A percentile compares a stretch with the other conserved stretches of the same genome.
Evolutionary conservation across 116 monocot species (phyloP).

Genomic region (Phalaenopsis hybrid): DNA sequence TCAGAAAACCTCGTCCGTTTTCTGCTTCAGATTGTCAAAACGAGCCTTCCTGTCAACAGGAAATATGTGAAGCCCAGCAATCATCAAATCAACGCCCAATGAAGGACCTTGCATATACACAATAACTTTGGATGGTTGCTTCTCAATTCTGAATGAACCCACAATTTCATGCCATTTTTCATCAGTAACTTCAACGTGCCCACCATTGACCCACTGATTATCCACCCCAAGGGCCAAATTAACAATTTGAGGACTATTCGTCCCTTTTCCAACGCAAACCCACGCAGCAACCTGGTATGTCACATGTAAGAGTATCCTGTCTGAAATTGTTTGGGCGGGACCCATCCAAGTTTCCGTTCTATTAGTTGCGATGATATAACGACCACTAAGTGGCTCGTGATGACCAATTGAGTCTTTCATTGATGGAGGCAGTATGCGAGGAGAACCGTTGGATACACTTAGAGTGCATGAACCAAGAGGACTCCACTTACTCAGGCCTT

Average conservation of each 20-base stretch:
- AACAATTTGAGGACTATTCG: constrained; percentile 40
- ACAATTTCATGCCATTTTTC: constrained; percentile 59
- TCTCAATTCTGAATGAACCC: constrained; percentile 80
- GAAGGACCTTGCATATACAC: constrained; percentile 74
- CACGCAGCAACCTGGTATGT: constrained; percentile 80
- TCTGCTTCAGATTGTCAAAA: constrained; percentile 47
- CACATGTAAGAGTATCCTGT: constrained; percentile 46
- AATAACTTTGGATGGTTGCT: constrained; percentile 43
- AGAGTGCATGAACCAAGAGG: constrained; percentile 71
- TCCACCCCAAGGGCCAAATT: constrained; percentile 69
- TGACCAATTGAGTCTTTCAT: constrained; percentile 28
- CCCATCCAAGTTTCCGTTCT: constrained; percentile 82
- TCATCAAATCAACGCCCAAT: constrained; percentile 61
- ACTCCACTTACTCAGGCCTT: constrained; percentile 56
- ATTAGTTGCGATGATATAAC: constrained; percentile 33
- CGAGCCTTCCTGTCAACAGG: constrained; percentile 63
- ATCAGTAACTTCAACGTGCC: constrained; percentile 42
- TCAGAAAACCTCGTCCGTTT: constrained; percentile 66
- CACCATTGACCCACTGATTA: constrained; percentile 65
- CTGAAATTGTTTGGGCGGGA: constrained; percentile 62
- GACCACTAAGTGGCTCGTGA: constrained; percentile 29
- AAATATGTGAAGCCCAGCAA: constrained; percentile 63
- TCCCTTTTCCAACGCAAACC: constrained; percentile 55
- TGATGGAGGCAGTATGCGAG: constrained; percentile 35
- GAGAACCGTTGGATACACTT: constrained; percentile 38